Evolutionary conservation across 176 grass and related monocot species (phyloP).

Genomic region (Carex scoparia): DNA sequence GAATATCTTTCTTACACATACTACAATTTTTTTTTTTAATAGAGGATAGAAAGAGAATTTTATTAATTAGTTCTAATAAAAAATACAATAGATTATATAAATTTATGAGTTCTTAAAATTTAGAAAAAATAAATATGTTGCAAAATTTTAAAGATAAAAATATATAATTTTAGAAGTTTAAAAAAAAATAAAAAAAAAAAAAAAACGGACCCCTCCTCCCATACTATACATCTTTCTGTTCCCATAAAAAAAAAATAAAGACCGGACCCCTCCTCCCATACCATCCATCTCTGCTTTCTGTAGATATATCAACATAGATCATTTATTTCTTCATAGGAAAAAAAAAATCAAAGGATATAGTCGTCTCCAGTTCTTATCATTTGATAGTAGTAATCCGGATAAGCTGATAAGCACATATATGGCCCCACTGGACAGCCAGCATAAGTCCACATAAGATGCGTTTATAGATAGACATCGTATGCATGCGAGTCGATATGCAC

Average conservation of each 20-base stretch:
- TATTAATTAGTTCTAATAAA: no score
- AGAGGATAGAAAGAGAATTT: no score
- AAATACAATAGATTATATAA: no score
- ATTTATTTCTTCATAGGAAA: neutral
- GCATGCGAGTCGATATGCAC: neutral
- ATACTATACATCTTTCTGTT: neutral
- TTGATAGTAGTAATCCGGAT: neutral
- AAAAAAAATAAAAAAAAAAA: no score
- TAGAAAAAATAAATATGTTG: no score
- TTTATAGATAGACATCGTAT: neutral
- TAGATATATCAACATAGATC: neutral
- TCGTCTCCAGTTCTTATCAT: neutral
- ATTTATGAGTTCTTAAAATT: no score
- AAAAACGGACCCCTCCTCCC: neutral
- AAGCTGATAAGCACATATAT: neutral
- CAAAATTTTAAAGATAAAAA: no score
- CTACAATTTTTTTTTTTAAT: no score
- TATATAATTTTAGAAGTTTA: no score
- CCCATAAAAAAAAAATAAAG: no score
- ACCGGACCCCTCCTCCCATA: no score
- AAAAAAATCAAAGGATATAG: neutral
- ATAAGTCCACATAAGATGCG: neutral
- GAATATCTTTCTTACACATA: no score
- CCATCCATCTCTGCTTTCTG: neutral
- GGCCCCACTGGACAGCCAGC: neutral